These are phyloP conservation scores for Epichloe glyceriae DNA, from an alignment of 2,329 filamentous ascomycete species.

Conservation along the genomic window DNA sequence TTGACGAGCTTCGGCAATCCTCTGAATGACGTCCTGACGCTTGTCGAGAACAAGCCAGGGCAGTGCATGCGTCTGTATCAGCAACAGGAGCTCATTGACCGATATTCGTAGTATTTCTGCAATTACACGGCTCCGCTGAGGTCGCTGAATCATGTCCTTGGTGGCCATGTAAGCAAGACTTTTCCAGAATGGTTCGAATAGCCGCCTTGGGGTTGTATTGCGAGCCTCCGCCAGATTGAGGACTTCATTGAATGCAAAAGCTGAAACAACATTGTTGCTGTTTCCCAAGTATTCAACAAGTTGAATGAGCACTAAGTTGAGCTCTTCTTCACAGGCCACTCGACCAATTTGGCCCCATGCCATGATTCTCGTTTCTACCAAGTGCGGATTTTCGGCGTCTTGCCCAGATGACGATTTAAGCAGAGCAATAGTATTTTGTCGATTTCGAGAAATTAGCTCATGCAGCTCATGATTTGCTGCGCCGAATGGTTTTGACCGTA, in stretches of 20 bases:
- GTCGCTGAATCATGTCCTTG: constrained; percentile 65
- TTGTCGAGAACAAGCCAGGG: constrained; percentile 76
- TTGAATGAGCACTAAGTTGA: constrained; percentile 73
- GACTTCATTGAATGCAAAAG: constrained; percentile 73
- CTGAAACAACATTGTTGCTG: constrained; percentile 64
- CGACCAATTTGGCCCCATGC: constrained; percentile 77
- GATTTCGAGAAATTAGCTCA: constrained; percentile 30
- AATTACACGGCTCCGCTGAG: constrained; percentile 69
- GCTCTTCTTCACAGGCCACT: constrained; percentile 64
- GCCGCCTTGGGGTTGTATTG: constrained; percentile 46
- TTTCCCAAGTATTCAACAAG: constrained; percentile 81
- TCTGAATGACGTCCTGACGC: constrained; percentile 64
- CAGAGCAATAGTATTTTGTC: constrained; percentile 55
- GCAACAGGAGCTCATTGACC: constrained; percentile 57
- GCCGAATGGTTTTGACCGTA: constrained; percentile 23
- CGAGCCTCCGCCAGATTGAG: constrained; percentile 57
- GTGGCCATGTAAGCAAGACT: constrained; percentile 71
- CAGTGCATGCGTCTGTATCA: constrained; percentile 69
- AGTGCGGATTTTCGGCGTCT: constrained; percentile 37
- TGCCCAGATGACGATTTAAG: constrained; percentile 61
- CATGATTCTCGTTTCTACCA: constrained; percentile 75
- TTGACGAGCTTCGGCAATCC: constrained; percentile 66
- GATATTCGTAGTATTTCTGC: constrained; percentile 70
- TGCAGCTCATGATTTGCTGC: constrained; percentile 3
- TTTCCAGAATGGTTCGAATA: constrained; percentile 83